Evolutionary conservation across 2,329 filamentous ascomycete species (phyloP), one percentile per base, ranked within the genome.

Genomic region (Colletotrichum ledebouriae): DNA sequence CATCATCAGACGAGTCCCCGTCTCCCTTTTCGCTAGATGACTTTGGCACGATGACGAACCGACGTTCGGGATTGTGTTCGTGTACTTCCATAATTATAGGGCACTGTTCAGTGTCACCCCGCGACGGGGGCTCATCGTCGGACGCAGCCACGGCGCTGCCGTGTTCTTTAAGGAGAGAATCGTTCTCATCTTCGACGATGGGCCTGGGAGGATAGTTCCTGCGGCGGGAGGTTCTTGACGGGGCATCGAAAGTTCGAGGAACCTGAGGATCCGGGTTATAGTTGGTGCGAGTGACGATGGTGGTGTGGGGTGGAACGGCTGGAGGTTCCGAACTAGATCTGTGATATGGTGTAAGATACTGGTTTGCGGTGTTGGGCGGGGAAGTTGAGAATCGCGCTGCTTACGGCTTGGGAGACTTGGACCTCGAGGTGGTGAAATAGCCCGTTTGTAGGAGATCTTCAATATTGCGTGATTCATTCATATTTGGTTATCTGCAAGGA

Each of bases 111-210:
- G 90, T 78, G 6, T 87, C 85, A 44, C 92, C 92, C 64, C 87
- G 86, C 65, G 85, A 85, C 57, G 84, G 83, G 33, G 87, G 84
- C 66, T 90, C 87, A 71, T 90, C 89, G 64, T 81, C 83, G 61
- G 67, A 42, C 17, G 71, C 73, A 49, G 72, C 76, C 58, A 72
- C 72, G 42, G 53, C 44, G 49, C 76, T 73, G 29, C 83, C 82
- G 73, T 87, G 78, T 75, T 94, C 92, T 75, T 84, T 88, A 6
- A 85, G 86, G 42, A 93, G 78, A 7, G 91, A 87, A 13, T 82
- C 84, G 15, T 76, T 80, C 76, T 93, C 92, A 75, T 94, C 91
- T 76, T 94, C 92, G 55, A 91, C 90, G 41, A 78, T 89, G 4
- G 91, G 90, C 17, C 83, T 82, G 1, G 90, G 91, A 6, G 90